Conservation (phyloP, 2,329 filamentous ascomycete genomes). For the Diaporthe ilicicola region DNA sequence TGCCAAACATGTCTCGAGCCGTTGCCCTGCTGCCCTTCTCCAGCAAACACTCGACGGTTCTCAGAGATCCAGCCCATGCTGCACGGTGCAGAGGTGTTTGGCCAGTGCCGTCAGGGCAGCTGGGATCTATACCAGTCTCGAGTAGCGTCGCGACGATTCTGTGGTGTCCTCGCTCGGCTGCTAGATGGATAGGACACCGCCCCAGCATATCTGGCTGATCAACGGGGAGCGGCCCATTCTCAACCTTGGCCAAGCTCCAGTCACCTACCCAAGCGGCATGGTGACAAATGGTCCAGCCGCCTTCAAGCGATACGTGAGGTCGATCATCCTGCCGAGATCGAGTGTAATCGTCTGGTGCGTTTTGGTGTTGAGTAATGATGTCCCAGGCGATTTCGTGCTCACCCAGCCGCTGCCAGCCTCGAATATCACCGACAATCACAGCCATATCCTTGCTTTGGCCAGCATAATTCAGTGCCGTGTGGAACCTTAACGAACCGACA, state of each 20-base stretch:
- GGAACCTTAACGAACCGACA: background rate
- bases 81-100: slow-evolving; percentile 9
- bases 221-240: background rate
- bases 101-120: background rate
- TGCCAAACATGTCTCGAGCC: background rate
- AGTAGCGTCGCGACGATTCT: background rate
- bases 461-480: background rate
- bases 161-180: slow-evolving; percentile 2
- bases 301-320: background rate
- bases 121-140: background rate
- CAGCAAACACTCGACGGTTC: background rate
- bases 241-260: background rate
- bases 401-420: background rate
- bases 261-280: slow-evolving; percentile 2
- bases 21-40: background rate
- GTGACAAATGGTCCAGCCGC: background rate
- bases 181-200: background rate
- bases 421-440: background rate
- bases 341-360: background rate
- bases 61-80: slow-evolving; percentile 2
- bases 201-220: background rate
- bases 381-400: background rate
- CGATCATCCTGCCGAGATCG: background rate
- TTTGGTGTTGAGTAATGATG: background rate
- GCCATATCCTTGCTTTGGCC: background rate